These are phyloP conservation scores for Trypethelium eluteriae DNA, from an alignment of 495 filamentous ascomycete genomes.

Conservation along the genomic window DNA sequence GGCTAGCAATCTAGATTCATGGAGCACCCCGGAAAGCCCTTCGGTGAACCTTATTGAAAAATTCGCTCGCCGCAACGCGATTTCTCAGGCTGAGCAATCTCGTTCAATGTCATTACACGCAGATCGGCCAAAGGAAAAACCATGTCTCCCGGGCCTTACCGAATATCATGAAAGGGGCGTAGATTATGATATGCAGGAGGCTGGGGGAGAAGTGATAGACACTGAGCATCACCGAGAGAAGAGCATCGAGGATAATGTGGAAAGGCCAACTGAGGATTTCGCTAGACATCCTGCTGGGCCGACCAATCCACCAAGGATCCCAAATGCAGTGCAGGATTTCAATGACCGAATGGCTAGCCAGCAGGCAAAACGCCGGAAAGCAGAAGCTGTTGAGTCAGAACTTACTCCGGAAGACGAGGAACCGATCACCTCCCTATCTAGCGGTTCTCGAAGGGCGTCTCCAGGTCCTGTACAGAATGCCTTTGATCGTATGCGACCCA, in stretches of 20 bases:
- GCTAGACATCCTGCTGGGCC: background rate
- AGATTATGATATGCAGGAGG: background rate
- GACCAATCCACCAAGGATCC: background rate
- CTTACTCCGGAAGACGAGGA: background rate
- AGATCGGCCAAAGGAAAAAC: background rate
- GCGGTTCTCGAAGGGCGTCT: constrained; percentile 24
- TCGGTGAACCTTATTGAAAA: constrained; percentile 30
- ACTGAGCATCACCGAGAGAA: background rate
- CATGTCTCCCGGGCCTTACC: background rate
- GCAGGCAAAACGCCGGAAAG: constrained; percentile 15
- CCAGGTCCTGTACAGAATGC: constrained; percentile 53
- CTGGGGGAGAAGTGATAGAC: background rate
- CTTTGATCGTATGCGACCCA: constrained; percentile 60
- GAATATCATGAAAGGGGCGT: background rate
- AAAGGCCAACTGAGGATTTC: background rate
- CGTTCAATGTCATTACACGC: background rate
- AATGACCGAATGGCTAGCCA: constrained; percentile 34
- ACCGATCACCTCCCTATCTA: constrained; percentile 17
- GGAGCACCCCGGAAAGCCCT: background rate
- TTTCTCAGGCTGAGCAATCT: background rate
- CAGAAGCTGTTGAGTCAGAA: background rate
- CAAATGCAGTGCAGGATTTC: constrained; percentile 34
- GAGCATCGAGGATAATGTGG: background rate
- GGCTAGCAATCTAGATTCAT: constrained; percentile 24
- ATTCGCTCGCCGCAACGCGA: constrained; percentile 29